phyloP scores from a whole-genome alignment of 768 basidiomycete species.

The Hypsizygus marmoreus region DNA sequence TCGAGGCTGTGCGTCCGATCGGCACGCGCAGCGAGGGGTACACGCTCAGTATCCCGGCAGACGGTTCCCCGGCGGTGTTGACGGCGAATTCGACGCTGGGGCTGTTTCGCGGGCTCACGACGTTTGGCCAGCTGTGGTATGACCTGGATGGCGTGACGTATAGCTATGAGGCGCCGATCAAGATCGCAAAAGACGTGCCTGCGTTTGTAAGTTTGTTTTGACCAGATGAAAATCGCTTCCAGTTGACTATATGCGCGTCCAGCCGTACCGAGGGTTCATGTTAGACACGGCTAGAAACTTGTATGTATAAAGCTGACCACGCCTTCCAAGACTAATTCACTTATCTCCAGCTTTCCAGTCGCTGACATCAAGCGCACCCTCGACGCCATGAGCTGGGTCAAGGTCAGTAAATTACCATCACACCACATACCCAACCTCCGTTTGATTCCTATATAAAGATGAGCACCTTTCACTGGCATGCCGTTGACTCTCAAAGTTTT shows the following conservation, averaged over 20 bases:
- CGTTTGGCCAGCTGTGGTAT: slow-evolving; percentile 75
- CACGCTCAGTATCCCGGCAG: slow-evolving; percentile 51
- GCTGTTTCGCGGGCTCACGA: slow-evolving; percentile 72
- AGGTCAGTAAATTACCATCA: slow-evolving; percentile 44
- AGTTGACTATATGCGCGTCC: neutral
- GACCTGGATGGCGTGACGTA: slow-evolving; percentile 48
- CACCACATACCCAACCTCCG: slow-evolving; percentile 51
- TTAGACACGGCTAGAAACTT: slow-evolving; percentile 81
- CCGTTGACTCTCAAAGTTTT: slow-evolving; percentile 79
- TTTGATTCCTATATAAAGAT: slow-evolving; percentile 42
- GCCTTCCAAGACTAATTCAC: neutral
- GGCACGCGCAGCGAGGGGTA: slow-evolving; percentile 61
- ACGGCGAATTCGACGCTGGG: slow-evolving; percentile 67
- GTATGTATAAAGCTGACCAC: slow-evolving; percentile 35
- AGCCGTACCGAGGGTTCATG: slow-evolving; percentile 80
- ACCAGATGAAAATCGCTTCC: neutral
- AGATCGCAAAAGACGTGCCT: slow-evolving; percentile 59
- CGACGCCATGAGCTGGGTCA: slow-evolving; percentile 77
- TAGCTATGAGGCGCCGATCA: slow-evolving; percentile 54
- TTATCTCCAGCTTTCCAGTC: slow-evolving; percentile 53
- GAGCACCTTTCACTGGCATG: slow-evolving; percentile 82
- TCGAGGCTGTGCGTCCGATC: slow-evolving; percentile 52
- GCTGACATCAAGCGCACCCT: slow-evolving; percentile 67
- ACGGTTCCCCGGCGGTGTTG: slow-evolving; percentile 56
- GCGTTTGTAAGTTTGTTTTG: slow-evolving; percentile 55